Base-by-base conservation (phyloP, 75 land plant genomes). In the Gnetum montanum region DNA sequence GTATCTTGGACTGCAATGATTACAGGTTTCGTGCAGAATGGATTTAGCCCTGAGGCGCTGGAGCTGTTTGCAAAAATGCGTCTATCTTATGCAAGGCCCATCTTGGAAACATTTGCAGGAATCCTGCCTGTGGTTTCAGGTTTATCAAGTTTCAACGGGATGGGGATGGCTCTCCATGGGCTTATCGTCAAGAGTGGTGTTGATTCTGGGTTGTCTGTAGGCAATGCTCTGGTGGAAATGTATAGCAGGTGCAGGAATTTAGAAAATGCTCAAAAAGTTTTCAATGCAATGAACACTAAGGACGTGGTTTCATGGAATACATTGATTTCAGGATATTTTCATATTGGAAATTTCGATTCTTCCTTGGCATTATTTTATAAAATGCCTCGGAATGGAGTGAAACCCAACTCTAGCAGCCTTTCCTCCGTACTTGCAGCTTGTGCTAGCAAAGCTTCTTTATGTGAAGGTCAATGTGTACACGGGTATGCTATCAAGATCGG, bases 1-100 rank as follows among this genome's bases (percentile, higher is more conserved):
- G 77, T 74, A 37, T 62, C 85, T 11, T 85, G 90, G 85, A 76
- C 71, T 58, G 49, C 70, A 61, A 64, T 85, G 70, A 69, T 85
- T 15, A 43, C 63, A 31, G 85, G 79, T 31, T 78, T 67, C 59
- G 78, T 79, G 5, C 34, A 43, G 18, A 81, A 74, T 64, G 74
- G 58, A 4, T 35, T 56, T 44, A 75, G 81, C 19, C 79, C 75
- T 56, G 82, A 85, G 2, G 84, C 77, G 8, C 46, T 85, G 49
- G 63, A 75, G 37, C 15, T 85, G 33, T 81, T 63, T 67, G 78
- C 71, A 52, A 43, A 81, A 64, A 78, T 81, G 90, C 70, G 70
- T 50, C 55, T 52, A 24, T 15, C 54, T 3, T 73, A 71, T 11
- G 25, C 78, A 13, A 45, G 43, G 43, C 79, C 77, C 0, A 63